Evolutionary conservation across 2,329 filamentous ascomycete species (phyloP), one percentile per base, ranked within the genome.

Genomic region (Cordyceps tenuipes): DNA sequence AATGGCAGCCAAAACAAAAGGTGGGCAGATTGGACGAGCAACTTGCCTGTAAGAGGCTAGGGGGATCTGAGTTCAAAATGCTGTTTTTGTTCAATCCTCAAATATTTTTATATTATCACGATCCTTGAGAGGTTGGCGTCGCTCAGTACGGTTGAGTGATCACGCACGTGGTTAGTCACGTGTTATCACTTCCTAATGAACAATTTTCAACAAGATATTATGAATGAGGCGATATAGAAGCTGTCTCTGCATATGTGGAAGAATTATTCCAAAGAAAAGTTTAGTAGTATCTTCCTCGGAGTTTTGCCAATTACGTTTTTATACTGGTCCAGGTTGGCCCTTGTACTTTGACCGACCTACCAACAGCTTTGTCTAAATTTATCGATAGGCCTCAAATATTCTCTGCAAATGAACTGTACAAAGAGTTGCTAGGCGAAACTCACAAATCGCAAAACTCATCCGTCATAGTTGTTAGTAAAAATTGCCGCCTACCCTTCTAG

Each of bases 21-120:
- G 44, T 48, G 54, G 29, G 26, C 44, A 36, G 54, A 17, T 10
- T 26, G 55, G 39, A 34, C 21, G 29, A 44, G 36, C 48, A 44
- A 44, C 48, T 51, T 58, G 26, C n/a, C 48, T 46, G 39, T 34
- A 58, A 29, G 21, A 51, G 48, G 8, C 48, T 58, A 58, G 44
- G 8, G 36, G 12, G 44, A 58, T 44, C 39, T 46, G 9, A 26
- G 51, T 8, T 43, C 9, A 12, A 21, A 39, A 43, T 31, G 0
- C 1, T 3, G 5, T 21, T 48, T 49, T n/a, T 19, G 15, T 23
- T 4, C 17, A 15, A 34, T 39, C 23, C 15, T 41, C 44, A 43
- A 43, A 9, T 36, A 12, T 47, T 51, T 12, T n/a, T 15, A n/a
- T 5, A 50, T 31, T 9, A 41, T 50, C 17, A n/a, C 13, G 19